Conservation (phyloP, 75 land plant genomes). For the Cunninghamia lanceolata region DNA sequence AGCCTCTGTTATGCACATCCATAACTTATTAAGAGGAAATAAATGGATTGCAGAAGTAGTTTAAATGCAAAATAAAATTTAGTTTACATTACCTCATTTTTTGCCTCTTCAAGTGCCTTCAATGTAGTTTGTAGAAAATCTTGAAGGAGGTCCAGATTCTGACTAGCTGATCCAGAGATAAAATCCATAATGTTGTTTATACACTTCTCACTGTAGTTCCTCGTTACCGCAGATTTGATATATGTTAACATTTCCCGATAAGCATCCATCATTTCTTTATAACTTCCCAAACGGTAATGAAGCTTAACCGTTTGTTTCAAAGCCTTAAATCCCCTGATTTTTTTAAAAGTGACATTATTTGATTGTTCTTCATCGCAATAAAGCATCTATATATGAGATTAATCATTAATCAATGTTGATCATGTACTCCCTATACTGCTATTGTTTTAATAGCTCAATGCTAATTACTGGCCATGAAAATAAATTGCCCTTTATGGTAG, state of each 20-base stretch:
- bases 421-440: not conserved
- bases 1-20: constrained; percentile 59
- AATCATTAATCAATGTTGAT: not conserved
- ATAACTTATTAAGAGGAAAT: not conserved
- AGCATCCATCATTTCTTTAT: constrained; percentile 94
- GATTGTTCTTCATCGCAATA: not conserved
- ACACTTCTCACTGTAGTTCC: constrained; percentile 97
- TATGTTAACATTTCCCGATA: constrained; percentile 96
- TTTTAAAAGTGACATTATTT: not conserved
- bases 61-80: not conserved
- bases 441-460: not conserved
- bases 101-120: constrained; percentile 96
- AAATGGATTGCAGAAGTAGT: not conserved
- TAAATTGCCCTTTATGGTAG: not conserved
- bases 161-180: constrained; percentile 89
- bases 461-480: not conserved
- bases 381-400: not conserved
- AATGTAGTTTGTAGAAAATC: constrained; percentile 93
- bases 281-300: constrained; percentile 80
- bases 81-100: constrained; percentile 72
- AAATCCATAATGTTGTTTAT: constrained; percentile 95
- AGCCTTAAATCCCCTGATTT: constrained; percentile 96
- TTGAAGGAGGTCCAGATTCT: constrained; percentile 77
- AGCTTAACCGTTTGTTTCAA: constrained; percentile 97
- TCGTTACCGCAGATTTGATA: constrained; percentile 94